A percentile compares a stretch with the other conserved stretches of the same genome.
phyloP scores from a whole-genome alignment of 106 monocot species.

The Ottelia alismoides region DNA sequence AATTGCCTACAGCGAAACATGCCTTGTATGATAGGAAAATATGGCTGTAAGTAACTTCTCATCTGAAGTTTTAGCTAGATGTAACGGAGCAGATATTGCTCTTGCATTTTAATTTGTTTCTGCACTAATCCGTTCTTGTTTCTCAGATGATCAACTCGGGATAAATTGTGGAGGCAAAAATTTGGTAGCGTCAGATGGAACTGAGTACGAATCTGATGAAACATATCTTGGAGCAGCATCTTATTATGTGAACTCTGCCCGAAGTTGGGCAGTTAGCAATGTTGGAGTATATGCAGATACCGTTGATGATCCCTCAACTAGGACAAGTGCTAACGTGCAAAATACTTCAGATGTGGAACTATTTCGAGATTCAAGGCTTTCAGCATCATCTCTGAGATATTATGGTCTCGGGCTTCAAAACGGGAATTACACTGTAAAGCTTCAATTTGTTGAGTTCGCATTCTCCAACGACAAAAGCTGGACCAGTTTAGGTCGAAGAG shows the following conservation, averaged over 20 bases:
- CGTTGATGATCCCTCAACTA: constrained; percentile 18
- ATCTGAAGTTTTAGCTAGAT: too few relatives aligned
- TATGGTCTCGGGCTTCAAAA: constrained; percentile 88
- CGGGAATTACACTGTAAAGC: constrained; percentile 61
- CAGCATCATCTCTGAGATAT: constrained; percentile 85
- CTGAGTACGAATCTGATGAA: constrained; percentile 48
- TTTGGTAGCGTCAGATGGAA: constrained; percentile 30
- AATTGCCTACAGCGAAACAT: constrained; percentile 61
- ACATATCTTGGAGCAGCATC: constrained; percentile 38
- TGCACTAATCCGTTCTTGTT: too few relatives aligned
- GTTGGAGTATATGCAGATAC: constrained; percentile 42
- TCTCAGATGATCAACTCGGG: constrained; percentile 56
- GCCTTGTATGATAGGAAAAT: constrained; percentile 46
- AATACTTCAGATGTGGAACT: constrained; percentile 58
- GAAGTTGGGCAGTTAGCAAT: constrained; percentile 65
- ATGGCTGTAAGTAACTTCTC: too few relatives aligned
- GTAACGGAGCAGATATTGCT: constrained; percentile 21
- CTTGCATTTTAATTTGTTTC: background rate
- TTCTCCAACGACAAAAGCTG: constrained; percentile 25
- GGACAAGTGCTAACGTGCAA: constrained; percentile 21
- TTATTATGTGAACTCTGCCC: constrained; percentile 43
- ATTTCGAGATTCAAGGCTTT: constrained; percentile 64
- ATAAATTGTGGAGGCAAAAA: constrained; percentile 72
- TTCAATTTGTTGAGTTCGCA: constrained; percentile 53
- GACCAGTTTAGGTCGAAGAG: constrained; percentile 53